Conservation (phyloP, 2,329 filamentous ascomycete genomes). For the Ramularia endophylla region DNA sequence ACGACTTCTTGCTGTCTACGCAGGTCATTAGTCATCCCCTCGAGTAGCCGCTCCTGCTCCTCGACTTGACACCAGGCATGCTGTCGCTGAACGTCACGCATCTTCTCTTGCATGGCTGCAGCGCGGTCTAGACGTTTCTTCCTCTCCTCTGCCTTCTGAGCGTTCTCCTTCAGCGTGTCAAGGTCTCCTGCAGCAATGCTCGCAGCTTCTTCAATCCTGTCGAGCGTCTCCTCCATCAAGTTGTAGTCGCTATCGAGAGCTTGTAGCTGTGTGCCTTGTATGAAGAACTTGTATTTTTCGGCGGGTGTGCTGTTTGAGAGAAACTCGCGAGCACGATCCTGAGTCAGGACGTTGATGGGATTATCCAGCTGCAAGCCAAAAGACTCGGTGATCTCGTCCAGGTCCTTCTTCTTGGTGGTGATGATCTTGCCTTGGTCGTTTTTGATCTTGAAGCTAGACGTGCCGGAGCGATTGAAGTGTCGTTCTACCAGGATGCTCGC, state of each 20-base stretch:
- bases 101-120: slow-evolving; percentile 56
- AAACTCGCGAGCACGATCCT: slow-evolving; percentile 92
- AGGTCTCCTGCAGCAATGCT: slow-evolving; percentile 58
- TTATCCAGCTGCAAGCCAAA: slow-evolving; percentile 95
- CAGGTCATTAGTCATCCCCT: slow-evolving; percentile 26
- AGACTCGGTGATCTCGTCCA: slow-evolving; percentile 90
- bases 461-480: slow-evolving; percentile 65
- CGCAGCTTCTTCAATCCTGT: slow-evolving; percentile 63
- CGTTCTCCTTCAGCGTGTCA: slow-evolving; percentile 51
- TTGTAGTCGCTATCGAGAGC: slow-evolving; percentile 88
- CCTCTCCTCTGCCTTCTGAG: slow-evolving; percentile 58
- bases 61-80: slow-evolving; percentile 84
- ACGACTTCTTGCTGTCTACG: slow-evolving; percentile 42
- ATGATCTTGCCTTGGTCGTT: slow-evolving; percentile 62
- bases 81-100: slow-evolving; percentile 57
- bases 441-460: slow-evolving; percentile 83
- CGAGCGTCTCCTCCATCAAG: slow-evolving; percentile 70
- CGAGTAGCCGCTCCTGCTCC: slow-evolving; percentile 55
- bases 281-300: slow-evolving; percentile 94
- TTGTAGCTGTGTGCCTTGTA: slow-evolving; percentile 89
- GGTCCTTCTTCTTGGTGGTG: slow-evolving; percentile 76
- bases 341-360: slow-evolving; percentile 89
- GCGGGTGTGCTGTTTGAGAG: slow-evolving; percentile 74
- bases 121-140: slow-evolving; percentile 62
- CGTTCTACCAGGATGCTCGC: slow-evolving; percentile 85